Percentiles rank a stretch among this genome's conserved stretches.
Evolutionary conservation across 2,329 filamentous ascomycete species (phyloP).

Genomic region (Pseudocercospora fijiensis): DNA sequence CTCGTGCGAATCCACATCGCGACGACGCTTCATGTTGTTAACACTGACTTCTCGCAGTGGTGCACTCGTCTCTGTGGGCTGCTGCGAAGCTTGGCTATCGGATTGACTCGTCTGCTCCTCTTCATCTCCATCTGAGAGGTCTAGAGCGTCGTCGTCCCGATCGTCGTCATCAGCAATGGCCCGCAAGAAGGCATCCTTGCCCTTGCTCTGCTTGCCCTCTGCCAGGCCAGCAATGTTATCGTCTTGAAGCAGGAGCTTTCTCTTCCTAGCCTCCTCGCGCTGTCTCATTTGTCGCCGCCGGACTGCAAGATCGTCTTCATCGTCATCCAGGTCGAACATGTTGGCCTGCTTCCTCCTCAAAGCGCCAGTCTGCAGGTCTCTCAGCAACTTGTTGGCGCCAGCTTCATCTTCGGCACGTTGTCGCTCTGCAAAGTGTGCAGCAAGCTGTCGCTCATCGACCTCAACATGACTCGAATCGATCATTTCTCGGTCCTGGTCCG

Average conservation of each 20-base stretch:
- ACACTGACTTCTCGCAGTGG: slow-evolving; percentile 30
- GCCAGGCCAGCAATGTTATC: slow-evolving; percentile 83
- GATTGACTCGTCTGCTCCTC: slow-evolving; percentile 41
- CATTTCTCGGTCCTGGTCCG: slow-evolving; percentile 76
- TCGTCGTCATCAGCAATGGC: slow-evolving; percentile 74
- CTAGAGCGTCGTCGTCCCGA: slow-evolving; percentile 62
- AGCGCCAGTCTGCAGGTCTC: slow-evolving; percentile 85
- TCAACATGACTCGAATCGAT: slow-evolving; percentile 78
- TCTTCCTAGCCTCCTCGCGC: slow-evolving; percentile 85
- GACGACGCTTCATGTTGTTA: slow-evolving; percentile 27
- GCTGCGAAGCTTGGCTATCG: slow-evolving; percentile 32
- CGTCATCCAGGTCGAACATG: slow-evolving; percentile 68
- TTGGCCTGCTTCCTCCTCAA: slow-evolving; percentile 77
- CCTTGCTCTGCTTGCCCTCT: slow-evolving; percentile 54
- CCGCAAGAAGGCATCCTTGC: slow-evolving; percentile 80
- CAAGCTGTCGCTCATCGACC: slow-evolving; percentile 76
- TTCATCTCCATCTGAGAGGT: slow-evolving; percentile 64
- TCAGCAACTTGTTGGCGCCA: slow-evolving; percentile 85
- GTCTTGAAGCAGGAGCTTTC: slow-evolving; percentile 80
- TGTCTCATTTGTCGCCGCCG: slow-evolving; percentile 77
- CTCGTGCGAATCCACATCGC: slow-evolving; percentile 8
- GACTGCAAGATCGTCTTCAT: slow-evolving; percentile 79
- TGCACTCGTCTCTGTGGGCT: slow-evolving; percentile 14
- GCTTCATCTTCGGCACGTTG: slow-evolving; percentile 80
- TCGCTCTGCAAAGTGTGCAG: slow-evolving; percentile 81